Conservation (phyloP, 2,329 filamentous ascomycete species). For the Aspergillaceae sp. region DNA sequence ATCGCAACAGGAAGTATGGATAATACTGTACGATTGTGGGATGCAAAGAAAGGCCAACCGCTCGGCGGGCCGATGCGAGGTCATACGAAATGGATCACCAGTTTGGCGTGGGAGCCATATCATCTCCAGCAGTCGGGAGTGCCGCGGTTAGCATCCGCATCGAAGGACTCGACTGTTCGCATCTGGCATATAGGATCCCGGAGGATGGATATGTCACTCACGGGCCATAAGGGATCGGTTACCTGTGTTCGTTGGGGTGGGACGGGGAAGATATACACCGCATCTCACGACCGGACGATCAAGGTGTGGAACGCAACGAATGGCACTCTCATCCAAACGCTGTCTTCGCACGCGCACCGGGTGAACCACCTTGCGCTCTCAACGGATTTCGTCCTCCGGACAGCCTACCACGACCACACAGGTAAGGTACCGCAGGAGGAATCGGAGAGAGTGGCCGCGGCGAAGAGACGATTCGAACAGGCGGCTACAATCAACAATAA, state of each 20-base stretch:
- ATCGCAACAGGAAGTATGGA: conserved; percentile 91
- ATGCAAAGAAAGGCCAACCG: conserved; percentile 69
- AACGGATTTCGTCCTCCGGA: conserved; percentile 81
- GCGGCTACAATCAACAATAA: conserved; percentile 68
- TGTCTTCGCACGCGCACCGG: conserved; percentile 82
- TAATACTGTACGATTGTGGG: conserved; percentile 82
- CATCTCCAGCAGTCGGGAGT: conserved; percentile 68
- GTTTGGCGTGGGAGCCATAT: conserved; percentile 86
- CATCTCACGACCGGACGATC: conserved; percentile 84
- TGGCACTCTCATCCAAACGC: conserved; percentile 70
- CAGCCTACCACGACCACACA: conserved; percentile 76
- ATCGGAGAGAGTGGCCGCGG: conserved; percentile 64
- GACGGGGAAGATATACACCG: conserved; percentile 72
- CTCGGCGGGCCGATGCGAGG: conserved; percentile 67
- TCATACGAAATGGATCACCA: conserved; percentile 82
- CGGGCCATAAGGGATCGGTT: conserved; percentile 80
- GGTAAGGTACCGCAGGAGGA: conserved; percentile 59
- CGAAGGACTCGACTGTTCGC: conserved; percentile 79
- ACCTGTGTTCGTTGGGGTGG: conserved; percentile 93
- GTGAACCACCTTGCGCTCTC: conserved; percentile 92
- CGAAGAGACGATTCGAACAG: conserved; percentile 74
- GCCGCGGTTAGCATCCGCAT: conserved; percentile 73
- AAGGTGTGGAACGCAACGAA: conserved; percentile 79
- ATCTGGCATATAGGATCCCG: conserved; percentile 78
- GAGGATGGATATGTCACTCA: conserved; percentile 70